Conservation (phyloP, 1,139 yeast species). For the Debaryomyces coudertii region DNA sequence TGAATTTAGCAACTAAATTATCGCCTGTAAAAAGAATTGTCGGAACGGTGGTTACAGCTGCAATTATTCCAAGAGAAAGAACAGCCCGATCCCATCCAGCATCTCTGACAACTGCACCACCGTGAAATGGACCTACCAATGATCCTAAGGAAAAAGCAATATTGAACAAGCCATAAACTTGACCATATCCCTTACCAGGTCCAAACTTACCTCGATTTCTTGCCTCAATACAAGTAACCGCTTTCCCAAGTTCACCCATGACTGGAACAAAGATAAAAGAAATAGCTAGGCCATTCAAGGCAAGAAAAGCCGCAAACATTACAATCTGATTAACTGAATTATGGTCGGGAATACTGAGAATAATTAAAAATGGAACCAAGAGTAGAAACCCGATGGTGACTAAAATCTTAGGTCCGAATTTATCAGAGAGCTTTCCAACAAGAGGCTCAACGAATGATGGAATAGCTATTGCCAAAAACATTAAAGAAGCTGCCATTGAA, state of each 20-base stretch:
- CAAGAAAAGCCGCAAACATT: constrained; percentile 5
- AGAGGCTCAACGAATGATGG: too few relatives aligned
- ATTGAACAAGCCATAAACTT: constrained; percentile 5
- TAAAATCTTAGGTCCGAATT: constrained; percentile 3
- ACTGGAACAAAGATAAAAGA: constrained; percentile 3
- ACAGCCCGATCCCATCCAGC: constrained; percentile 1
- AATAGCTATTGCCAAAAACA: too few relatives aligned
- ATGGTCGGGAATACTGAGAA: constrained; percentile 4
- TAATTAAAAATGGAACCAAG: constrained; percentile 5
- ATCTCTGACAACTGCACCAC: constrained; percentile 1
- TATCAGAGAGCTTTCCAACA: constrained; percentile 3
- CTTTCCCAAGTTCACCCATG: constrained; percentile 5
- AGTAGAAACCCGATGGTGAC: constrained; percentile 3
- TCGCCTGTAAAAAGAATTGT: constrained; percentile 5
- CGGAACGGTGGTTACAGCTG: constrained; percentile 4
- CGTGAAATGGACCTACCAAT: constrained; percentile 6
- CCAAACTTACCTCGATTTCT: constrained; percentile 4
- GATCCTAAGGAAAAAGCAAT: constrained; percentile 6
- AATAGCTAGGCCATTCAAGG: constrained; percentile 2
- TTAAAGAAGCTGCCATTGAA: too few relatives aligned
- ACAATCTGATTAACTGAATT: neutral
- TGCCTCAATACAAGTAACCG: constrained; percentile 1
- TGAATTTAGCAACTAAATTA: neutral
- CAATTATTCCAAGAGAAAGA: constrained; percentile 4
- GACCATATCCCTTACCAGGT: constrained; percentile 5